A percentile compares a stretch with the other conserved stretches of the same genome.
phyloP scores from a whole-genome alignment of 352 stramenopile genomes.

The Phytophthora brassicae region DNA sequence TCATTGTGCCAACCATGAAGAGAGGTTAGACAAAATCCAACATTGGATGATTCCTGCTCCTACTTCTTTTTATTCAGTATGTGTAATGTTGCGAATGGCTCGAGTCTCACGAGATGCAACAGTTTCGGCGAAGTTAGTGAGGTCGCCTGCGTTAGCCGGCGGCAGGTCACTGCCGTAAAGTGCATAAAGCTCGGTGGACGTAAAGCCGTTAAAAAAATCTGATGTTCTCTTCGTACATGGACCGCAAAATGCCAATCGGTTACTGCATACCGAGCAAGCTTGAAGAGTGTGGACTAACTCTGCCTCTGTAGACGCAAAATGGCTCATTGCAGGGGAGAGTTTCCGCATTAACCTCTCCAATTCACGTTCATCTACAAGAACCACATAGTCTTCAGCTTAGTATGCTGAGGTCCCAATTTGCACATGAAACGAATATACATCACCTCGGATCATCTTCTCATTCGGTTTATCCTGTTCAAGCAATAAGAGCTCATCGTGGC shows the following conservation, averaged over 20 bases:
- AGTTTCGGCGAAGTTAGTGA: conserved; percentile 45
- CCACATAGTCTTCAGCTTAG: background rate
- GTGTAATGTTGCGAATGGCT: conserved; percentile 18
- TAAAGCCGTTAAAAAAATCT: conserved; percentile 70
- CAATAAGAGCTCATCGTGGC: conserved; percentile 28
- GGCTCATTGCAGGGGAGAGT: conserved; percentile 63
- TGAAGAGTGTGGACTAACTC: conserved; percentile 67
- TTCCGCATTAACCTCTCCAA: conserved; percentile 66
- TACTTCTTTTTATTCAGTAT: background rate
- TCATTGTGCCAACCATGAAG: too few relatives aligned
- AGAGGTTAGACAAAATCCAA: too few relatives aligned
- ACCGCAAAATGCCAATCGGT: conserved; percentile 55
- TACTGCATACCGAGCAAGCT: conserved; percentile 50
- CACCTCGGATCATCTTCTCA: conserved; percentile 42
- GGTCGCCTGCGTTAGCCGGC: conserved; percentile 43
- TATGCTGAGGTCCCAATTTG: background rate
- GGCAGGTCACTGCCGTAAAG: conserved; percentile 63
- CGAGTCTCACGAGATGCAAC: conserved; percentile 43
- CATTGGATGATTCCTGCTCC: too few relatives aligned
- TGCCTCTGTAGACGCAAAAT: conserved; percentile 47
- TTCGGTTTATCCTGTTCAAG: conserved; percentile 42
- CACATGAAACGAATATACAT: background rate
- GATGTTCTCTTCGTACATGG: conserved; percentile 45
- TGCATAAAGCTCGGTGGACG: conserved; percentile 46
- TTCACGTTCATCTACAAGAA: conserved; percentile 44